These are phyloP conservation scores for Stygiomarasmius scandens DNA, from an alignment of 1,284 basidiomycete species.

Conservation along the genomic window DNA sequence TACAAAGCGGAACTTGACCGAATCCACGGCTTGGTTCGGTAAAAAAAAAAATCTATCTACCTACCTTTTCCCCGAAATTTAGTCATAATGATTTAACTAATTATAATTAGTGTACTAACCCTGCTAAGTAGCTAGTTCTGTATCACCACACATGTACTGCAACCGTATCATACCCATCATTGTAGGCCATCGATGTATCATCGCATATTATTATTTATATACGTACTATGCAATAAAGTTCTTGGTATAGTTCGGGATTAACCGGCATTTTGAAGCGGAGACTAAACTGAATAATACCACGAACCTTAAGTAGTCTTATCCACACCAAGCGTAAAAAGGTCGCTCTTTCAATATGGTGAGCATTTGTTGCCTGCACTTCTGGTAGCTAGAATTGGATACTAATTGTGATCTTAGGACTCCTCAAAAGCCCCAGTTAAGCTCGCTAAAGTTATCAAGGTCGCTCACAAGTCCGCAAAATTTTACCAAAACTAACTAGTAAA, in stretches of 20 bases:
- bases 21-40: constrained; percentile 39
- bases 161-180: background rate
- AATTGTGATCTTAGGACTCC: constrained; percentile 15
- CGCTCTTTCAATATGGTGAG: constrained; percentile 35
- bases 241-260: constrained; percentile 6
- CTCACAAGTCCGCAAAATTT: background rate
- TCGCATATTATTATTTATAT: background rate
- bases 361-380: background rate
- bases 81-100: background rate
- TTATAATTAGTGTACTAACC: background rate
- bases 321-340: constrained; percentile 27
- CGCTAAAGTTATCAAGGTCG: constrained; percentile 93
- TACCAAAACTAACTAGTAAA: constrained; percentile 7
- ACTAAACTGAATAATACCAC: constrained; percentile 16
- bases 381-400: background rate
- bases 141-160: background rate
- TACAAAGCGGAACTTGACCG: constrained; percentile 56
- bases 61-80: too few species aligned
- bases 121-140: background rate
- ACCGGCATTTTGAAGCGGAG: constrained; percentile 28
- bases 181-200: background rate
- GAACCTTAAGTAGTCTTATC: constrained; percentile 17
- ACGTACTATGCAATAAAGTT: background rate
- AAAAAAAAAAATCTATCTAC: too few species aligned
- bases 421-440: constrained; percentile 93